phyloP scores from a whole-genome alignment of 176 grass and related monocot genomes.

The Oryza longistaminata region DNA sequence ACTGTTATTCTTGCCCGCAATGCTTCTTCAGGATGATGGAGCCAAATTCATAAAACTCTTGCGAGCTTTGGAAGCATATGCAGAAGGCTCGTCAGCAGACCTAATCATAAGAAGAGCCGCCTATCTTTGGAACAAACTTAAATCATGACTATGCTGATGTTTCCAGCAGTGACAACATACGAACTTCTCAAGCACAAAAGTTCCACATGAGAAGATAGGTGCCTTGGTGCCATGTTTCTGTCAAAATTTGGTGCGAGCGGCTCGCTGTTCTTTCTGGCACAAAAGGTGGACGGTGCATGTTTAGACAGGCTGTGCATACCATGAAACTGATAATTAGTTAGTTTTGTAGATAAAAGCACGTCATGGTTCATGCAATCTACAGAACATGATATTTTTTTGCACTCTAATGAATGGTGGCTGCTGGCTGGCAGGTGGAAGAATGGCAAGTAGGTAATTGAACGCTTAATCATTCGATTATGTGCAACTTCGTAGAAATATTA shows the following conservation, averaged over 20 bases:
- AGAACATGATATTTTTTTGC: neutral
- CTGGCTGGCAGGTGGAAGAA: neutral
- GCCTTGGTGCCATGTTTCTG: conserved; percentile 5
- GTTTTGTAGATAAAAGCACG: conserved; percentile 44
- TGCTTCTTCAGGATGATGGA: conserved; percentile 69
- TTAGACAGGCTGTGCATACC: conserved; percentile 32
- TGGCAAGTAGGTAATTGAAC: neutral
- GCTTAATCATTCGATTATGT: neutral
- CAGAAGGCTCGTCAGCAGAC: conserved; percentile 81
- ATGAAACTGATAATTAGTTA: conserved; percentile 30
- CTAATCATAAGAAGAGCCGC: conserved; percentile 72
- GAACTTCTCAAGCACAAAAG: neutral
- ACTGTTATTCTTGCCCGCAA: neutral
- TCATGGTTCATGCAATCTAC: neutral
- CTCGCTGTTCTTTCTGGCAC: neutral
- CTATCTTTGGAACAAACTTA: conserved; percentile 75
- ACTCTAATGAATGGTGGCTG: neutral
- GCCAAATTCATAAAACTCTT: conserved; percentile 81
- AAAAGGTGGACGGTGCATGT: conserved; percentile 22
- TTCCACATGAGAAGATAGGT: conserved; percentile 24
- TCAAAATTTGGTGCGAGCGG: neutral
- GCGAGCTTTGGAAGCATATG: conserved; percentile 88
- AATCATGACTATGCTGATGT: conserved; percentile 37
- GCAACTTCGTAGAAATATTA: neutral
- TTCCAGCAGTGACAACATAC: neutral